Evolutionary conservation across 352 stramenopile genomes (phyloP).

Genomic region (Peronospora destructor): DNA sequence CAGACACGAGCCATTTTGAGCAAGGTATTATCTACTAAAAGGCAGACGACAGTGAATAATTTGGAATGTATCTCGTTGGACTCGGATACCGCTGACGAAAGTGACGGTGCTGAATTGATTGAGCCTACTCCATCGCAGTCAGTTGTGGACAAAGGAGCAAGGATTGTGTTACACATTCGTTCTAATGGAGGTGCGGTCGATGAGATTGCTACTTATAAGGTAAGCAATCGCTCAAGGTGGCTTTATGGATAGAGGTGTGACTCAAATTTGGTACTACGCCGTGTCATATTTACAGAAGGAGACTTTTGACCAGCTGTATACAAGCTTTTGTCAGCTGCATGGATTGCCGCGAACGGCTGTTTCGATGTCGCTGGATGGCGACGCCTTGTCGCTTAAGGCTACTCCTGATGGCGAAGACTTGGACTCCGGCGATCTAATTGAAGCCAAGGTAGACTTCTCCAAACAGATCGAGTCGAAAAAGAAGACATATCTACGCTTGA

Average conservation of each 20-base stretch:
- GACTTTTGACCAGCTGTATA: constrained; percentile 54
- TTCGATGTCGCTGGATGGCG: constrained; percentile 56
- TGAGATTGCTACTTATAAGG: constrained; percentile 52
- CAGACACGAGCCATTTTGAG: constrained; percentile 57
- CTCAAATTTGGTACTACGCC: not conserved
- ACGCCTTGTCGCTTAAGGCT: constrained; percentile 19
- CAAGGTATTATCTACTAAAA: constrained; percentile 23
- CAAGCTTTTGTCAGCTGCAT: constrained; percentile 56
- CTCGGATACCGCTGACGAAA: constrained; percentile 45
- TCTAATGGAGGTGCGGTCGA: constrained; percentile 52
- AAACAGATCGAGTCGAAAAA: constrained; percentile 39
- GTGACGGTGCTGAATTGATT: not conserved
- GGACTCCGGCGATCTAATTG: constrained; percentile 56
- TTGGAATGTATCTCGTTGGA: constrained; percentile 48
- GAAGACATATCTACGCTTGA: constrained; percentile 50
- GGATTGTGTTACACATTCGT: constrained; percentile 46
- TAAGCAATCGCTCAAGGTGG: constrained; percentile 8
- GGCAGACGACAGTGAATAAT: constrained; percentile 20
- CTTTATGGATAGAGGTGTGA: not conserved
- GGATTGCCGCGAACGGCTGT: constrained; percentile 51
- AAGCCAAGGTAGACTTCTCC: constrained; percentile 69
- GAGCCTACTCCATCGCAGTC: constrained; percentile 4
- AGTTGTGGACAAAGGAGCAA: constrained; percentile 39
- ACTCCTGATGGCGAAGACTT: constrained; percentile 38
- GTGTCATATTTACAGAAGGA: constrained; percentile 38